Evolutionary conservation across 148 eudicot species (phyloP).

Genomic region (Amaranthus palmeri): DNA sequence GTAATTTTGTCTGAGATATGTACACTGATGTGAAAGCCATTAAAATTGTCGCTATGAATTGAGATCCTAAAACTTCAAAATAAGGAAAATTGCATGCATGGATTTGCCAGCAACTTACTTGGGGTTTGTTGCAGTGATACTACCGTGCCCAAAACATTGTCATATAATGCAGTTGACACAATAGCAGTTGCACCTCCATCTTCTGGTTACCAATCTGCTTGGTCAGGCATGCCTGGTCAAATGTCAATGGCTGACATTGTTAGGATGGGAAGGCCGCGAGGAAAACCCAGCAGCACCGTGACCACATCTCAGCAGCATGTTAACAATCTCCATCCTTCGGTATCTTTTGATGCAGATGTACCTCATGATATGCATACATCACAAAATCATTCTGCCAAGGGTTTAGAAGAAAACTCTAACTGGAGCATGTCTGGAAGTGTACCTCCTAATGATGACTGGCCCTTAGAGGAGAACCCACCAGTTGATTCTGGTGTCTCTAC

Average conservation of each 20-base stretch:
- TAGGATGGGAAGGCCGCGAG: slow-evolving; percentile 87
- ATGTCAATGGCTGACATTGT: slow-evolving; percentile 96
- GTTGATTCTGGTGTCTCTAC: slow-evolving; percentile 29
- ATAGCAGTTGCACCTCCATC: slow-evolving; percentile 42
- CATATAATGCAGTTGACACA: slow-evolving; percentile 36
- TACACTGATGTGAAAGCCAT: too few species aligned
- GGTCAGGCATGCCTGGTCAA: slow-evolving; percentile 77
- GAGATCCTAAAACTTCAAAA: too few species aligned
- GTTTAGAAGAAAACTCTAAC: slow-evolving; percentile 30
- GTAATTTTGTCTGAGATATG: too few species aligned
- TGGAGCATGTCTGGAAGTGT: slow-evolving; percentile 25
- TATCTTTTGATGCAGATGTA: slow-evolving; percentile 29
- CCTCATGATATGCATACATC: slow-evolving; percentile 33
- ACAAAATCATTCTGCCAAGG: slow-evolving; percentile 38
- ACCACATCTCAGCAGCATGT: slow-evolving; percentile 36
- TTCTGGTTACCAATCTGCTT: slow-evolving; percentile 62
- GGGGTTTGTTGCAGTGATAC: slow-evolving; percentile 51
- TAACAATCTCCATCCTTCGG: slow-evolving; percentile 32
- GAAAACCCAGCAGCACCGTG: slow-evolving; percentile 38
- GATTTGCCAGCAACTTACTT: neutral
- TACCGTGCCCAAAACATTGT: slow-evolving; percentile 28
- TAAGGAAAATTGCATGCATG: neutral
- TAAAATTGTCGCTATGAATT: neutral
- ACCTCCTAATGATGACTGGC: slow-evolving; percentile 66
- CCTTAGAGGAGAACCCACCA: slow-evolving; percentile 60